A percentile compares a stretch with the other conserved stretches of the same genome.
Evolutionary conservation across 305 asterid species (phyloP).

Genomic region (Stenogyne calaminthoides): DNA sequence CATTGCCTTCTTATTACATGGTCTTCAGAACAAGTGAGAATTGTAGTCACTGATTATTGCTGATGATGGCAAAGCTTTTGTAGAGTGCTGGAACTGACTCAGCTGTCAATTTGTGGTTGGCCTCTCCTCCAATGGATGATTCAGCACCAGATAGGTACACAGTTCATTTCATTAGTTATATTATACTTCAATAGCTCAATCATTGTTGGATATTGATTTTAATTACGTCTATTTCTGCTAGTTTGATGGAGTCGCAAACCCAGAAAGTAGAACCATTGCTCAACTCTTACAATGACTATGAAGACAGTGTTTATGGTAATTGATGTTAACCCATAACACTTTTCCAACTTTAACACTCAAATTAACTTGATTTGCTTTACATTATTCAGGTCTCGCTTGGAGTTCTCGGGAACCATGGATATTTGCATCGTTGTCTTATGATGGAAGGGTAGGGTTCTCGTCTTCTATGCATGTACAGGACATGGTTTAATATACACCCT

Average conservation of each 20-base stretch:
- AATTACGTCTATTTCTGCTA: conserved; percentile 38
- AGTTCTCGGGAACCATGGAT: conserved; percentile 94
- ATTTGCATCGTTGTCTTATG: conserved; percentile 94
- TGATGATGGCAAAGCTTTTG: conserved; percentile 46
- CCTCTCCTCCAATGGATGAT: conserved; percentile 50
- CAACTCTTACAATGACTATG: conserved; percentile 77
- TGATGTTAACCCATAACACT: conserved; percentile 26
- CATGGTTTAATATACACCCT: conserved; percentile 3
- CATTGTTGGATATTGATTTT: conserved; percentile 19
- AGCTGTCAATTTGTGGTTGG: conserved; percentile 84
- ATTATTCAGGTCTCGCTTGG: conserved; percentile 81
- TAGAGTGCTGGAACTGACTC: conserved; percentile 99
- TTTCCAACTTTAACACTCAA: conserved; percentile 23
- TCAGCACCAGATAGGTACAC: conserved; percentile 55
- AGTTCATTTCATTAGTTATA: conserved; percentile 19
- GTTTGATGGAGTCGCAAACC: conserved; percentile 48
- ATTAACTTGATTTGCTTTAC: conserved; percentile 29
- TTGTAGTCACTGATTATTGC: conserved; percentile 33
- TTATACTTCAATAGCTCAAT: neutral
- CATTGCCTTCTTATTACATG: conserved; percentile 17
- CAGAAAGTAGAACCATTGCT: conserved; percentile 59
- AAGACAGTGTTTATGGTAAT: conserved; percentile 90
- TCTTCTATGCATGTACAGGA: conserved; percentile 1
- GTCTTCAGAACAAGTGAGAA: conserved; percentile 22
- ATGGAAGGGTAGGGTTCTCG: conserved; percentile 81